Base-by-base conservation (phyloP, 768 basidiomycete species). In the Fomitopsis serialis region DNA sequence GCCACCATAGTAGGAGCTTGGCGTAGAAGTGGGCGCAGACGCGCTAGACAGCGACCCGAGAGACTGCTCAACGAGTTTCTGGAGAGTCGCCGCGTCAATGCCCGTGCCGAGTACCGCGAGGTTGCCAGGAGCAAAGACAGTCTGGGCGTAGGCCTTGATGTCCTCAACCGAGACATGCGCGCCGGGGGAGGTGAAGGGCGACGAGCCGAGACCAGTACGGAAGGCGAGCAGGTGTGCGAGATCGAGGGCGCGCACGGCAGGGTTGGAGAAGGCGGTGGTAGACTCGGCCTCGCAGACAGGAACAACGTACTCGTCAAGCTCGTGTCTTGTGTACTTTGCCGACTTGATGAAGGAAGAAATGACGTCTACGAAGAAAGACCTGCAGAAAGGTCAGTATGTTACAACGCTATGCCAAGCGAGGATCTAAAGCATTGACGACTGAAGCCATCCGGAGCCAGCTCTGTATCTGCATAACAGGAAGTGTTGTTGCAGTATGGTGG, bases 151-250 rank as follows among this genome's bases (percentile, higher is more conserved):
- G 2, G 79, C 71, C 65, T 85, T 84, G 63, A 96, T 78, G 59
- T 92, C 87, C 12, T 78, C 78, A 21, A 79, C 76, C 45, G 83
- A 79, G 61, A 90, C 69, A 59, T 78, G 71, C 54, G 72, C 72
- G 65, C 89, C 84, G 15, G 81, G 74, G n/a, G 85, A 74, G 19
- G 93, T 87, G 71, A 91, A 92, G 55, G 98, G 80, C 22, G 95
- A 87, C 60, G 88, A 79, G 61, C 96, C 96, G 62, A 98, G 92
- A 15, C 96, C 96, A 42, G 76, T 78, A 64, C 95, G 92, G 89
- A 98, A 99, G 42, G 96, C 95, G 54, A 95, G 76, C 42, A 80
- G 70, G 68, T 98, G 96, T 3, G 93, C 94, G 35, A 86, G 74
- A 64, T 99, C 96, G 53, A 98, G 58, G 40, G 94, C 94, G 61